These are phyloP conservation scores for Liriodendron chinense DNA, from an alignment of 164 flowering plant species.

Conservation along the genomic window DNA sequence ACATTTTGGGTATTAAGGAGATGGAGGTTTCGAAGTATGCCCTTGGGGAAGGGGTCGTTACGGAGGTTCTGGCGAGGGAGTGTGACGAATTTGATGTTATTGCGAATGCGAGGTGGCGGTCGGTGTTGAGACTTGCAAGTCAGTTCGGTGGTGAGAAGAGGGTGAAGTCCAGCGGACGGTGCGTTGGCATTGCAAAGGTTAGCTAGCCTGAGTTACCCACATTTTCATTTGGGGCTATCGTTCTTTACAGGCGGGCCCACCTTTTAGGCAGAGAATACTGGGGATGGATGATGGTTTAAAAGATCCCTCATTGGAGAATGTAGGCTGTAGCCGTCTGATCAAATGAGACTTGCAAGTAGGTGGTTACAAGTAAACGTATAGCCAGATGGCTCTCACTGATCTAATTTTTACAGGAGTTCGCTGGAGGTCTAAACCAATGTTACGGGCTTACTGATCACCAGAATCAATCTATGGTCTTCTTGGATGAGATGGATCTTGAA, in stretches of 20 bases:
- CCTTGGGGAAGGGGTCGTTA: slow-evolving; percentile 66
- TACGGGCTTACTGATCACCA: slow-evolving; percentile 23
- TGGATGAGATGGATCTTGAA: slow-evolving; percentile 60
- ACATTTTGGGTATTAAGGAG: slow-evolving; percentile 50
- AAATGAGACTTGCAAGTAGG: background rate
- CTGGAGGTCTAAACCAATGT: slow-evolving; percentile 42
- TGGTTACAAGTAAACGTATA: background rate
- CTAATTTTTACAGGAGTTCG: slow-evolving; percentile 40
- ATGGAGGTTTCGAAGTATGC: slow-evolving; percentile 75
- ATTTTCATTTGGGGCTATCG: background rate
- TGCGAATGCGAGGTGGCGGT: slow-evolving; percentile 59
- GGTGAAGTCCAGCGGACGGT: slow-evolving; percentile 40
- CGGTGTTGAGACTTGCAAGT: slow-evolving; percentile 45
- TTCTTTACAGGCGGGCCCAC: too few species aligned
- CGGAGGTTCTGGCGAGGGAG: slow-evolving; percentile 43
- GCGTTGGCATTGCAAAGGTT: slow-evolving; percentile 55
- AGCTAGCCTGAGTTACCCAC: background rate
- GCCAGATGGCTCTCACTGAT: slow-evolving; percentile 5
- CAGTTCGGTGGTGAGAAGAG: slow-evolving; percentile 50
- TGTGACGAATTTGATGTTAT: slow-evolving; percentile 38
- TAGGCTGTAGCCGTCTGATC: too few species aligned
- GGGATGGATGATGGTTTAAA: too few species aligned
- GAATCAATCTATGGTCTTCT: slow-evolving; percentile 14
- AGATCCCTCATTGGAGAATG: too few species aligned
- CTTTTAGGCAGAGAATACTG: too few species aligned